Evolutionary conservation across 805 yeast genomes (phyloP).

Genomic region (Brettanomyces bruxellensis): DNA sequence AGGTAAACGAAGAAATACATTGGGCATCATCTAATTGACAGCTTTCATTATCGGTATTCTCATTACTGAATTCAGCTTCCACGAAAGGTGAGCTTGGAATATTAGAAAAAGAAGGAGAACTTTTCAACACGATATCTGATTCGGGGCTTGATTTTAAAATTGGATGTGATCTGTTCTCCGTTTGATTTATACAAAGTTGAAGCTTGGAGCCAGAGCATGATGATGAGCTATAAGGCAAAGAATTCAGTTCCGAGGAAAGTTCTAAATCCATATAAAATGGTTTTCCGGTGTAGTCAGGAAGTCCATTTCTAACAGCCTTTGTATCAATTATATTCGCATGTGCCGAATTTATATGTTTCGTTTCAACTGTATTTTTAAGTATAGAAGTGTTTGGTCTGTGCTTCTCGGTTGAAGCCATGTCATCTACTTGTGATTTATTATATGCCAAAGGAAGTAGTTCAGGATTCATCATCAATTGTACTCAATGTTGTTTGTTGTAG

Average conservation of each 20-base stretch:
- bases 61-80: too few relatives aligned
- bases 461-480: background rate
- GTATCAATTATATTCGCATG: too few relatives aligned
- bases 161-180: background rate
- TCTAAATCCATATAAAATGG: background rate
- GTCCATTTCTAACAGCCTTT: background rate
- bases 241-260: background rate
- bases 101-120: too few relatives aligned
- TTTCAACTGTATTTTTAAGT: too few relatives aligned
- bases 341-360: too few relatives aligned
- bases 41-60: too few relatives aligned
- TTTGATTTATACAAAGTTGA: background rate
- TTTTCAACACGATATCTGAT: too few relatives aligned
- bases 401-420: slow-evolving; percentile 2
- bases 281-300: background rate
- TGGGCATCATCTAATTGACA: too few relatives aligned
- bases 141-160: too few relatives aligned
- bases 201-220: background rate
- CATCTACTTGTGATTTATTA: slow-evolving; percentile 27
- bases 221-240: slow-evolving; percentile 1
- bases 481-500: too few relatives aligned
- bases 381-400: too few relatives aligned
- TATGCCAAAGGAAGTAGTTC: slow-evolving; percentile 42
- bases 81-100: too few relatives aligned
- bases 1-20: background rate